Evolutionary conservation across 306 rosid species (phyloP).

Genomic region (Prunus mume): DNA sequence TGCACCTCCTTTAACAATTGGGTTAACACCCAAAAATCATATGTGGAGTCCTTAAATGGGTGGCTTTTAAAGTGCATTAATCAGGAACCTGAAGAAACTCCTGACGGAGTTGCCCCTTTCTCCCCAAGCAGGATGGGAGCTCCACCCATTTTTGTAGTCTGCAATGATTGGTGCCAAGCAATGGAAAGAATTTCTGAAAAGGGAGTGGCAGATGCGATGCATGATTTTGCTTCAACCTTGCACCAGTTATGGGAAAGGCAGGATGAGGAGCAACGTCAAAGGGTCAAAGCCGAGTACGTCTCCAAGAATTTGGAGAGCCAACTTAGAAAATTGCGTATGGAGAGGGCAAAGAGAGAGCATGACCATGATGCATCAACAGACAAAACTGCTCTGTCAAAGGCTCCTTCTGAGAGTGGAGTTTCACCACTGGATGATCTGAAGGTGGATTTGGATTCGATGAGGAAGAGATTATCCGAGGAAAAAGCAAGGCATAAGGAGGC

Average conservation of each 20-base stretch:
- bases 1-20: constrained; percentile 78
- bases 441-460: constrained; percentile 87
- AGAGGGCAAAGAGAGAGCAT: constrained; percentile 36
- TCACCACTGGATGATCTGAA: constrained; percentile 83
- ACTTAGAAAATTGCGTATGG: constrained; percentile 55
- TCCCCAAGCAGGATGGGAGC: constrained; percentile 92
- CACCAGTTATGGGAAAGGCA: constrained; percentile 89
- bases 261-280: constrained; percentile 78
- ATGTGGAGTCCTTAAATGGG: constrained; percentile 70
- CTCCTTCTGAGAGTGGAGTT: constrained; percentile 64
- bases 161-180: constrained; percentile 95
- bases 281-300: constrained; percentile 71
- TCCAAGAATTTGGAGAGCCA: constrained; percentile 74
- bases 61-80: constrained; percentile 84
- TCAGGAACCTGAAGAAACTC: constrained; percentile 78
- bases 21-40: constrained; percentile 79
- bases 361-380: constrained; percentile 46
- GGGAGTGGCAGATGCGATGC: constrained; percentile 69
- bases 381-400: constrained; percentile 47
- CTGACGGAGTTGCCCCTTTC: constrained; percentile 83
- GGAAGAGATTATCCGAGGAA: constrained; percentile 69
- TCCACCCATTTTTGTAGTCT: constrained; percentile 73
- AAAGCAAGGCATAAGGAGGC: constrained; percentile 77
- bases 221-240: constrained; percentile 67
- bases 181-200: constrained; percentile 75